Conservation (phyloP, 73 alveolate species). For the Tetrahymena malaccensis region DNA sequence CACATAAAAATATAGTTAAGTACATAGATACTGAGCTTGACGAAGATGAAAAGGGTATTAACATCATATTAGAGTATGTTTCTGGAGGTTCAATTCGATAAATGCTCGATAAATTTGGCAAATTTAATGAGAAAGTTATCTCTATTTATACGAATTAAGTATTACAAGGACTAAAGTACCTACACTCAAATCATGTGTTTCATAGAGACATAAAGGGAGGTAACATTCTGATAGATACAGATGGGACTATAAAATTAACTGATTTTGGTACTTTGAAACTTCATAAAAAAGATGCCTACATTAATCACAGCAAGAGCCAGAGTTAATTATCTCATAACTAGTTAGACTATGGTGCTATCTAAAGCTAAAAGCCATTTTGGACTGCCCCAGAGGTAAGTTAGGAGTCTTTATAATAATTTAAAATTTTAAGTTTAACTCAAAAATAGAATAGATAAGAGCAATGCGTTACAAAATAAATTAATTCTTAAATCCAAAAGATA, state of each 20-base stretch:
- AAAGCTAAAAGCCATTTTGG: constrained; percentile 32
- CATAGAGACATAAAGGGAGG: constrained; percentile 43
- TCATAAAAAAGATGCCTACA: neutral
- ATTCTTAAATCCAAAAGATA: neutral
- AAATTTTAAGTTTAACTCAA: neutral
- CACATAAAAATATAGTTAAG: constrained; percentile 43
- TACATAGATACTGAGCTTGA: constrained; percentile 41
- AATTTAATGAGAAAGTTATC: constrained; percentile 43
- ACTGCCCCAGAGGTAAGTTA: constrained; percentile 39
- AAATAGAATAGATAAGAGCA: neutral
- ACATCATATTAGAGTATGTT: constrained; percentile 46
- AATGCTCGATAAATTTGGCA: constrained; percentile 39
- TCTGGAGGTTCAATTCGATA: constrained; percentile 47
- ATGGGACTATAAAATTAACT: constrained; percentile 41
- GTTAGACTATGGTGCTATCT: neutral
- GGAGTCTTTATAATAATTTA: neutral
- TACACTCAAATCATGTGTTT: constrained; percentile 31
- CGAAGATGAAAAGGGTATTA: constrained; percentile 35
- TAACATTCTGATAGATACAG: constrained; percentile 30
- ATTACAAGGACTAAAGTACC: constrained; percentile 29
- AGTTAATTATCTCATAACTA: neutral
- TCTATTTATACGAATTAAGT: constrained; percentile 31
- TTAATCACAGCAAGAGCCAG: neutral
- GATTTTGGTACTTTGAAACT: constrained; percentile 49
- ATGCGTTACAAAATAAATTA: neutral